Evolutionary conservation across 768 basidiomycete species (phyloP).

Genomic region (Rhizopogon rudus): DNA sequence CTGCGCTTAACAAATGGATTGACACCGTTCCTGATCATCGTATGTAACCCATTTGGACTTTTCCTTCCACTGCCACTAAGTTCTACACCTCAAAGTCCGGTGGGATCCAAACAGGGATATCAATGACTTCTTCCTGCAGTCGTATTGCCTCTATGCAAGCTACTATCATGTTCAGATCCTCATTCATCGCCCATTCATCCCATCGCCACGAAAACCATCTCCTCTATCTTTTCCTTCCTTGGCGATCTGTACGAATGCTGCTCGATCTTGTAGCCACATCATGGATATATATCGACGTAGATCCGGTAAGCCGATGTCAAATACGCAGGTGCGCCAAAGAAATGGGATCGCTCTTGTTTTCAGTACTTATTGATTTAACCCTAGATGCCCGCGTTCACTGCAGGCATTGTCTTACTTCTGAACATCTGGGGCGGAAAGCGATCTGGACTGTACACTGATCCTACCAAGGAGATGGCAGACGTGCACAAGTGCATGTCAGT

Average conservation of each 20-base stretch:
- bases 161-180: constrained; percentile 62
- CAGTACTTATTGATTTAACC: neutral
- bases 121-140: constrained; percentile 41
- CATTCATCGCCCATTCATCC: constrained; percentile 78
- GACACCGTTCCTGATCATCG: constrained; percentile 53
- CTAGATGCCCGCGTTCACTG: constrained; percentile 39
- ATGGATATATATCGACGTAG: constrained; percentile 51
- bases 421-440: constrained; percentile 52
- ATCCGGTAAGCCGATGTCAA: constrained; percentile 16
- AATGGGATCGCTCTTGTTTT: neutral
- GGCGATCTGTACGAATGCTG: constrained; percentile 84
- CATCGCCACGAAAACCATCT: constrained; percentile 49
- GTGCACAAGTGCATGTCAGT: constrained; percentile 45
- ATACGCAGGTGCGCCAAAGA: constrained; percentile 24
- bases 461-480: constrained; percentile 43
- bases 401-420: constrained; percentile 49
- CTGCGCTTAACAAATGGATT: constrained; percentile 74
- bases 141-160: constrained; percentile 42
- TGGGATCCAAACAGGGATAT: constrained; percentile 40
- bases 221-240: constrained; percentile 54
- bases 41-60: constrained; percentile 16
- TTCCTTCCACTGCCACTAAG: neutral
- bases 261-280: constrained; percentile 69
- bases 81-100: constrained; percentile 26
- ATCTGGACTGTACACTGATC: constrained; percentile 35